Evolutionary conservation across 139 green algal genomes (phyloP).

Genomic region (Ettlia oleoabundans): DNA sequence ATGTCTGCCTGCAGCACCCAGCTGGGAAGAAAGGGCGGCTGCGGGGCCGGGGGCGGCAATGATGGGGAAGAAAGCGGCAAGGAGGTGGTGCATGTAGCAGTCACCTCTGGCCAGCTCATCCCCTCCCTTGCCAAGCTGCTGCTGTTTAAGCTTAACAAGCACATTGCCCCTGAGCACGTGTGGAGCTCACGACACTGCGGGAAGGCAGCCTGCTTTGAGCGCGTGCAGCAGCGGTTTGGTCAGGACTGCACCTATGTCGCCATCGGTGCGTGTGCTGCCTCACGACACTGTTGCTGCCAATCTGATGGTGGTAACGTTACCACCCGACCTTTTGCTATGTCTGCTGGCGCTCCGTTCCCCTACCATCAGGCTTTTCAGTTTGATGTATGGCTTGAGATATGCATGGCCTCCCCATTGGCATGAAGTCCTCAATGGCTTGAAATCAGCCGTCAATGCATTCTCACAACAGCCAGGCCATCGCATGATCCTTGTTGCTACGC

Average conservation of each 20-base stretch:
- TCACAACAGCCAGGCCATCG: background rate
- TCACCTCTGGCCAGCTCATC: conserved; percentile 56
- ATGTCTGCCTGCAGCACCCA: conserved; percentile 21
- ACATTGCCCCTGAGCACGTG: conserved; percentile 41
- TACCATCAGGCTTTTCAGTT: too few species aligned
- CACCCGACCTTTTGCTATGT: too few species aligned
- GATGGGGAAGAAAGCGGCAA: background rate
- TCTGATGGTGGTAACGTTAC: too few species aligned
- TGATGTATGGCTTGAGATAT: too few species aligned
- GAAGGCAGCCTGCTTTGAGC: conserved; percentile 50
- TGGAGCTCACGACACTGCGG: conserved; percentile 35
- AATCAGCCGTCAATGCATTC: too few species aligned
- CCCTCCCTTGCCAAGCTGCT: conserved; percentile 60
- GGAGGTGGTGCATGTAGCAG: conserved; percentile 51
- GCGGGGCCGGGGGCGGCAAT: too few species aligned
- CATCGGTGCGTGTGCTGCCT: conserved; percentile 16
- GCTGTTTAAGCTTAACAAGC: conserved; percentile 47
- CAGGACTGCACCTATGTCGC: background rate
- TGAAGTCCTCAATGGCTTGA: too few species aligned
- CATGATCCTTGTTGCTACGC: background rate
- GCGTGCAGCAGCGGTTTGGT: conserved; percentile 35
- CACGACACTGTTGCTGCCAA: background rate
- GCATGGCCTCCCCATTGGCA: too few species aligned
- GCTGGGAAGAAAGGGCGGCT: too few species aligned
- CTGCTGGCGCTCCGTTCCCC: too few species aligned